These are phyloP conservation scores for Trichoderma simmonsii DNA, from an alignment of 2,329 filamentous ascomycete genomes.

Conservation along the genomic window DNA sequence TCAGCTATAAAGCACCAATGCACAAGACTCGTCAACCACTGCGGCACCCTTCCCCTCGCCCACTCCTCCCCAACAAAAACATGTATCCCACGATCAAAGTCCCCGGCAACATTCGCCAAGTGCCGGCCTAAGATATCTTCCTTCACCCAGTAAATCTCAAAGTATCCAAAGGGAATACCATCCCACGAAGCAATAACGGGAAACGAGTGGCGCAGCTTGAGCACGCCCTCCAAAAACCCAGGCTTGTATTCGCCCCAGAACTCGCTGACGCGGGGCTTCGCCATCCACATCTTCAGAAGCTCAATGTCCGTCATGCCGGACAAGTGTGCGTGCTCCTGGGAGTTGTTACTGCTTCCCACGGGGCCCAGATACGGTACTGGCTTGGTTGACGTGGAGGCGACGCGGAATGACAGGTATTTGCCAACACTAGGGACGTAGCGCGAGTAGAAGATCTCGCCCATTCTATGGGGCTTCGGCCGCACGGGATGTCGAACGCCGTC, in stretches of 20 bases:
- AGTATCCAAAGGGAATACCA: conserved; percentile 91
- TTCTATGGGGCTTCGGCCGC: conserved; percentile 81
- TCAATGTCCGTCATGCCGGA: conserved; percentile 48
- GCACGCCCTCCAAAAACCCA: conserved; percentile 62
- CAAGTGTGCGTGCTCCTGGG: conserved; percentile 41
- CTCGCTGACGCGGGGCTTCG: conserved; percentile 74
- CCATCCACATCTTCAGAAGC: conserved; percentile 84
- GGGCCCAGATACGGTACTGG: conserved; percentile 65
- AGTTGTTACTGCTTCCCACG: conserved; percentile 35
- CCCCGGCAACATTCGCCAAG: conserved; percentile 61
- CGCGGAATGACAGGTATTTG: conserved; percentile 85
- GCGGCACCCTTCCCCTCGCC: conserved; percentile 74
- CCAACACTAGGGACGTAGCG: conserved; percentile 78
- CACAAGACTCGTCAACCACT: conserved; percentile 83
- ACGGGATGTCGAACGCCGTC: conserved; percentile 80
- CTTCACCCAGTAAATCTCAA: conserved; percentile 98
- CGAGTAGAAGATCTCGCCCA: conserved; percentile 88
- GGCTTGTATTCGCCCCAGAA: conserved; percentile 74
- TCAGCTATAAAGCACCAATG: conserved; percentile 81
- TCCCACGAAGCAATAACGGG: conserved; percentile 93
- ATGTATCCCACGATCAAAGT: conserved; percentile 88
- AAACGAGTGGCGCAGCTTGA: conserved; percentile 73
- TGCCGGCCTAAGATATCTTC: conserved; percentile 76
- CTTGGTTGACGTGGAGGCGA: conserved; percentile 66
- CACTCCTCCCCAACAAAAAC: conserved; percentile 89